Base-by-base conservation (phyloP, 148 eudicot genomes). In the Talinum fruticosum region DNA sequence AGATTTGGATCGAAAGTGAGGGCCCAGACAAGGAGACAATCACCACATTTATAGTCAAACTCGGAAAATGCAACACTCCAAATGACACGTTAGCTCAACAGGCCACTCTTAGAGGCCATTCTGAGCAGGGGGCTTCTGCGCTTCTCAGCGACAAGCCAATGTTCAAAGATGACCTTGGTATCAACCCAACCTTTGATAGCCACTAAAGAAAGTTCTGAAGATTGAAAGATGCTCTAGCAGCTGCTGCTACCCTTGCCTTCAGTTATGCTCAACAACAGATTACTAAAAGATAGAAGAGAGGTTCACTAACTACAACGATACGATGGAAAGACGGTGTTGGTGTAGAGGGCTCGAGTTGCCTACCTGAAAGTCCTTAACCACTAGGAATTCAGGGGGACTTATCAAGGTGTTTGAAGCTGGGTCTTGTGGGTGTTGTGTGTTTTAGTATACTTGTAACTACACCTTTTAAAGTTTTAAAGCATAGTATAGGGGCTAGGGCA, bases 1-100 rank as follows among this genome's bases (percentile, higher is more conserved):
- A 94, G 45, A 91, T 94, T 75, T 90, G 93, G 91, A 79, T 94
- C 32, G 96, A 94, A 80, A 94, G 98, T 69, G 97, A 91, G 66
- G 98, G 97, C 26, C 80, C 80, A 4, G 92, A 91, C 45, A 94
- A 88, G 86, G 98, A 97, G 28, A 86, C 88, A 47, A 84, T 87
- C 15, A 86, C 89, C 24, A 86, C 83, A 51, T 90, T 92, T 73
- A 73, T 86, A 44, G 92, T 90, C 32, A 94, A 90, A 83, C 91
- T 94, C 61, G 98, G 93, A 64, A 53, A 75, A 71, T 78, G 84
- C 74, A 82, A 82, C 53, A 82, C n/a, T 19, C 66, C 80, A 41
- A 74, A 45, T 74, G 84, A 69, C 41, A 65, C 75, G 24, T 74
- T 61, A 59, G 21, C 73, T 26, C 78, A 73, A 69, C 81, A 78